A percentile compares a stretch with the other conserved stretches of the same genome.
phyloP scores from a whole-genome alignment of 371 early-diverging fungal genomes.

The Apophysomyces trapeziformis region DNA sequence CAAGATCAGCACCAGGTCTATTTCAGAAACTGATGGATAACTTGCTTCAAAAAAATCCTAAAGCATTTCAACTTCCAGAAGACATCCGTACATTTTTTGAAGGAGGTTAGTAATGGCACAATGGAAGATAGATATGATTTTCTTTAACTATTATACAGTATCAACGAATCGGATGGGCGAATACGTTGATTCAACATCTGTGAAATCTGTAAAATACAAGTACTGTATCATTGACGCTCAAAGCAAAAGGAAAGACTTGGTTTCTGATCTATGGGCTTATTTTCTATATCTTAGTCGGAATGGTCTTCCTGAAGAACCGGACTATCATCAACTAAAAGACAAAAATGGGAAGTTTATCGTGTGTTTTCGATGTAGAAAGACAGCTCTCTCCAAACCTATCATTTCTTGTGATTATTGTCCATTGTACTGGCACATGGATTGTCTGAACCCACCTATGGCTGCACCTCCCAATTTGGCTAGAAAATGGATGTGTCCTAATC shows the following conservation, averaged over 20 bases:
- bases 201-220: conserved; percentile 44
- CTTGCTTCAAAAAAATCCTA: conserved; percentile 49
- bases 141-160: conserved; percentile 42
- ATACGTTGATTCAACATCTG: conserved; percentile 52
- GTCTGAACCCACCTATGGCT: conserved; percentile 76
- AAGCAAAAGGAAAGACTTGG: too few relatives aligned
- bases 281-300: conserved; percentile 23
- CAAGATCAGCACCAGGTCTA: conserved; percentile 23
- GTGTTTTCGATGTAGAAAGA: conserved; percentile 68
- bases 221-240: conserved; percentile 7
- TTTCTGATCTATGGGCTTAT: too few relatives aligned
- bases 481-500: conserved; percentile 91
- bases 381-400: conserved; percentile 57
- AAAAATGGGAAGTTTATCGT: conserved; percentile 54
- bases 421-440: conserved; percentile 88
- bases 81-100: conserved; percentile 52
- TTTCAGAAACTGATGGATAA: conserved; percentile 49
- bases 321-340: conserved; percentile 55
- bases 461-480: conserved; percentile 59
- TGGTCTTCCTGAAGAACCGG: conserved; percentile 44
- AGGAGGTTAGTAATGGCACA: conserved; percentile 47
- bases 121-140: conserved; percentile 2
- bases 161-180: conserved; percentile 61
- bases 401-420: conserved; percentile 85
- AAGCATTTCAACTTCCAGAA: conserved; percentile 47